Evolutionary conservation across 1,284 basidiomycete genomes (phyloP).

Genomic region (Trichosporon faecale): DNA sequence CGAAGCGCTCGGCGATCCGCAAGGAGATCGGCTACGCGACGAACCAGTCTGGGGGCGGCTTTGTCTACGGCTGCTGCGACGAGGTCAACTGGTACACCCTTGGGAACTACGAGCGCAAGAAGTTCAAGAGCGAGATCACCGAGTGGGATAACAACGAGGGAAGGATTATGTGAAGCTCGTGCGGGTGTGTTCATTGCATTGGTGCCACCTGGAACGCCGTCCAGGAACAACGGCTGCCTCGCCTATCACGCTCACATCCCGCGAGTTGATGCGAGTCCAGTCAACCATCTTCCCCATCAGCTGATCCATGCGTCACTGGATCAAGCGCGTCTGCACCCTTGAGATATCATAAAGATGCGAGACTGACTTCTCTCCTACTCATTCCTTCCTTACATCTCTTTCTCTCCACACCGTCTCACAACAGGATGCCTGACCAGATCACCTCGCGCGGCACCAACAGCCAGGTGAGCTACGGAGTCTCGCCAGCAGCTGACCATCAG

Average conservation of each 20-base stretch:
- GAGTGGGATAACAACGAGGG: neutral
- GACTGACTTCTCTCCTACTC: neutral
- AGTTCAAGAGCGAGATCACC: neutral
- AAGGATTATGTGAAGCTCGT: neutral
- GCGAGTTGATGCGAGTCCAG: neutral
- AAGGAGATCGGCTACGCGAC: neutral
- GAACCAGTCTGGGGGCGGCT: neutral
- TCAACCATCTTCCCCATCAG: neutral
- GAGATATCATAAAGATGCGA: neutral
- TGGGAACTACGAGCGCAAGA: neutral
- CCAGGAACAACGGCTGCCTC: neutral
- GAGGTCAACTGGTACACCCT: neutral
- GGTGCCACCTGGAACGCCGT: neutral
- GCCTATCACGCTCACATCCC: neutral
- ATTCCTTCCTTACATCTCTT: neutral
- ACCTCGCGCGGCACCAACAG: constrained; percentile 55
- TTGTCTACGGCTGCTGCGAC: neutral
- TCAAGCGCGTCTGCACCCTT: too few relatives aligned
- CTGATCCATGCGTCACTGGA: neutral
- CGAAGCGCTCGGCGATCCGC: neutral
- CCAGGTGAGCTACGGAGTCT: constrained; percentile 47
- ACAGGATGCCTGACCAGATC: constrained; percentile 30
- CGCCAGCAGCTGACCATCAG: constrained; percentile 40
- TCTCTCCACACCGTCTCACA: neutral
- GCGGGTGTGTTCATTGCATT: too few relatives aligned